A percentile compares a stretch with the other conserved stretches of the same genome.
phyloP scores from a whole-genome alignment of 2,329 filamentous ascomycete genomes.

The Colletotrichum acutatum region DNA sequence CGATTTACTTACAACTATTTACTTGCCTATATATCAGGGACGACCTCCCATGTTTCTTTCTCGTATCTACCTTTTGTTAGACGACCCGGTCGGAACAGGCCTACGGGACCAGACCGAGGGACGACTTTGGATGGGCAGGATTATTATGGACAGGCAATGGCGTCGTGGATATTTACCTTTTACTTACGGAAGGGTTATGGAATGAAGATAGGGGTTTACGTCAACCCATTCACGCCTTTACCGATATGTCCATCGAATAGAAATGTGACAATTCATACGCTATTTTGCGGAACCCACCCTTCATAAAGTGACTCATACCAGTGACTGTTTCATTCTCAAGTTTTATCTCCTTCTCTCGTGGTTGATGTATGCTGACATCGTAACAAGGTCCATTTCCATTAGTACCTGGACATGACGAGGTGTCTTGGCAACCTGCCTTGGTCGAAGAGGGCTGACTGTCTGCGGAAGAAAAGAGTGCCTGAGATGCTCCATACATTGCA shows the following conservation, averaged over 20 bases:
- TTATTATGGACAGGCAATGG: conserved; percentile 31
- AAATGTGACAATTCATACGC: conserved; percentile 20
- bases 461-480: background rate
- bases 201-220: conserved; percentile 29
- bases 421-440: background rate
- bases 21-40: conserved; percentile 36
- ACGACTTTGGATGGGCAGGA: conserved; percentile 34
- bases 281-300: background rate
- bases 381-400: background rate
- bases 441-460: background rate
- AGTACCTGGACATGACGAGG: background rate
- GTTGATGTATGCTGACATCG: too few species aligned
- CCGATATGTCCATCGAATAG: conserved; percentile 29
- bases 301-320: background rate
- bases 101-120: conserved; percentile 35
- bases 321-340: too few species aligned
- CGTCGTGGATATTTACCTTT: conserved; percentile 30
- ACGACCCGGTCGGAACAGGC: conserved; percentile 31
- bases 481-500: background rate
- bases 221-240: conserved; percentile 20
- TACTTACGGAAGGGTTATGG: conserved; percentile 25
- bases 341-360: too few species aligned
- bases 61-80: conserved; percentile 34
- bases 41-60: conserved; percentile 28
- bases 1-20: conserved; percentile 29